A percentile compares a stretch with the other conserved stretches of the same genome.
Evolutionary conservation across 352 stramenopile species (phyloP).

Genomic region (Hyaloperonospora arabidopsidis): DNA sequence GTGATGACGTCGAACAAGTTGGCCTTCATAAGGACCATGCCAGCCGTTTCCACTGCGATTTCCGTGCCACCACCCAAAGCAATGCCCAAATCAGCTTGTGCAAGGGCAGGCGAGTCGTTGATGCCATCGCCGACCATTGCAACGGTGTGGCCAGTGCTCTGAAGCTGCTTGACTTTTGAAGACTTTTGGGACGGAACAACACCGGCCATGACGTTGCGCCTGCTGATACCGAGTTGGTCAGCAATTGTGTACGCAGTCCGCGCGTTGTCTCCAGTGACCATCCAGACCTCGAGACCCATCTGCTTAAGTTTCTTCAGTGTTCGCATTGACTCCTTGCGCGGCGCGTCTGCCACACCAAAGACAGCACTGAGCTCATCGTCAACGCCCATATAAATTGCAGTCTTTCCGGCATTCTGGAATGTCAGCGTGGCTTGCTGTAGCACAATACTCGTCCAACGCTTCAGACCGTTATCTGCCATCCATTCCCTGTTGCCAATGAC

Average conservation of each 20-base stretch:
- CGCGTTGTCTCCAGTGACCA: slow-evolving; percentile 98
- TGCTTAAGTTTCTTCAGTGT: slow-evolving; percentile 87
- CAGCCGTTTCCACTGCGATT: slow-evolving; percentile 96
- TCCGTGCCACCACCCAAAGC: slow-evolving; percentile 92
- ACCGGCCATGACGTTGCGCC: slow-evolving; percentile 90
- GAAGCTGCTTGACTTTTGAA: slow-evolving; percentile 87
- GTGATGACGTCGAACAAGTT: slow-evolving; percentile 92
- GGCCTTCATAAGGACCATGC: slow-evolving; percentile 89
- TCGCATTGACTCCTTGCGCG: slow-evolving; percentile 87
- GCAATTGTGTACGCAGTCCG: slow-evolving; percentile 92
- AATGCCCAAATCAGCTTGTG: slow-evolving; percentile 95
- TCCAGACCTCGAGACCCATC: slow-evolving; percentile 93
- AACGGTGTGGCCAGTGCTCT: slow-evolving; percentile 82
- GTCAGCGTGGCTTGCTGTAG: slow-evolving; percentile 64
- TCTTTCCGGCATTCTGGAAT: slow-evolving; percentile 89
- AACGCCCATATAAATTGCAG: slow-evolving; percentile 92
- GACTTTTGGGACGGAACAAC: slow-evolving; percentile 94
- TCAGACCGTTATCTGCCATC: slow-evolving; percentile 72
- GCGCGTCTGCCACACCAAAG: slow-evolving; percentile 79
- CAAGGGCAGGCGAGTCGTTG: slow-evolving; percentile 97
- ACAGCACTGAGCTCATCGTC: slow-evolving; percentile 61
- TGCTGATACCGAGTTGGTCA: slow-evolving; percentile 88
- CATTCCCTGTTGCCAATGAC: slow-evolving; percentile 90
- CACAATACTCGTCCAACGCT: slow-evolving; percentile 64
- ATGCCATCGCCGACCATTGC: slow-evolving; percentile 97